Conservation (phyloP, 192 early-diverging fungal genomes). For the Backusella tarrabulga region DNA sequence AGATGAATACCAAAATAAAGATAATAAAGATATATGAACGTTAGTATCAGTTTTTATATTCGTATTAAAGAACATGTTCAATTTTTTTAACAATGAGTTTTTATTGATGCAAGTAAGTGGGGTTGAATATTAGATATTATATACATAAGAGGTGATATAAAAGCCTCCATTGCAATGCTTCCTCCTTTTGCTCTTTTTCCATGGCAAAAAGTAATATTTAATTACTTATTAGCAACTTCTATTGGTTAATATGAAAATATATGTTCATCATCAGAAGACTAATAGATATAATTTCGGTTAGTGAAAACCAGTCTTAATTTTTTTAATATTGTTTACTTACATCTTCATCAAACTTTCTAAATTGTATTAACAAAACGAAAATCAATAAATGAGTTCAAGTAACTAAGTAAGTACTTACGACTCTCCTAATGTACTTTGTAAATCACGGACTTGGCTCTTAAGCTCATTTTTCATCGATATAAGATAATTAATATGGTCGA, state of each 20-base stretch:
- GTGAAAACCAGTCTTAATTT: too few relatives aligned
- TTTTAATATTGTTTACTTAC: constrained; percentile 4
- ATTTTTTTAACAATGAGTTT: too few relatives aligned
- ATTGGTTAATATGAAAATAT: not conserved
- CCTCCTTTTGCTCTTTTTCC: too few relatives aligned
- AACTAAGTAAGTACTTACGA: constrained; percentile 16
- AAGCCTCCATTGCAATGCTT: too few relatives aligned
- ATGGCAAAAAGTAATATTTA: not conserved
- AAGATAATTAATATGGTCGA: constrained; percentile 72
- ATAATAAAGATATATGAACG: too few relatives aligned
- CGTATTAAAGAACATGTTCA: too few relatives aligned
- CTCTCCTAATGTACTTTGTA: constrained; percentile 47
- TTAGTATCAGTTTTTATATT: too few relatives aligned
- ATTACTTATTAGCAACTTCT: too few relatives aligned
- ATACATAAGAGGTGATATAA: too few relatives aligned
- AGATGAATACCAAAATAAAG: too few relatives aligned
- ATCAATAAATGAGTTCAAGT: not conserved
- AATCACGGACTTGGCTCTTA: constrained; percentile 44
- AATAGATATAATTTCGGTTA: not conserved
- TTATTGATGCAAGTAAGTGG: too few relatives aligned
- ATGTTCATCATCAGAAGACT: constrained; percentile 29
- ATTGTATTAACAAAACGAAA: not conserved
- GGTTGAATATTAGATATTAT: too few relatives aligned
- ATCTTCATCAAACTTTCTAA: constrained; percentile 18
- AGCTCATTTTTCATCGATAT: constrained; percentile 55